These are phyloP conservation scores for Beta vulgaris DNA, from an alignment of 148 eudicot genomes.

Conservation along the genomic window DNA sequence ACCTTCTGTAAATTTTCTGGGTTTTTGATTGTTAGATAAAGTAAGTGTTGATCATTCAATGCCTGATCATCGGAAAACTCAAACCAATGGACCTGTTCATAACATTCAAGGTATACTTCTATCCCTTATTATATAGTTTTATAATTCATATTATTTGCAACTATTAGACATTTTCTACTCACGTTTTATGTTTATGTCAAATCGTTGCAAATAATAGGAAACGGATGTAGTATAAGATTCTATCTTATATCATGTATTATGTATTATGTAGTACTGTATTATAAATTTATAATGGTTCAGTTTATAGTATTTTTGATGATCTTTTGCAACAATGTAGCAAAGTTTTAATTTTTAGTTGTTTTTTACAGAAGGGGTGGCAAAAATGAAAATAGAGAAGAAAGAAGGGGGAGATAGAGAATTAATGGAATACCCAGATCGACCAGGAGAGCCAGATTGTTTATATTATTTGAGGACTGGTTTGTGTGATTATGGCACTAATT, in stretches of 20 bases:
- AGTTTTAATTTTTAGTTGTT: too few relatives aligned
- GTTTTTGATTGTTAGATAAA: slow-evolving; percentile 1
- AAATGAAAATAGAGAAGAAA: slow-evolving; percentile 37
- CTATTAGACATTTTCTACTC: too few relatives aligned
- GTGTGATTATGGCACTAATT: slow-evolving; percentile 63
- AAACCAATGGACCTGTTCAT: slow-evolving; percentile 36
- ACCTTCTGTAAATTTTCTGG: background rate
- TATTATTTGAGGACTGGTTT: slow-evolving; percentile 53
- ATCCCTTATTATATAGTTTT: background rate
- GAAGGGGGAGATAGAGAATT: slow-evolving; percentile 8
- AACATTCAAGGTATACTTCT: slow-evolving; percentile 43
- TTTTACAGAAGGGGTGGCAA: slow-evolving; percentile 39
- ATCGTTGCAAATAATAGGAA: too few relatives aligned
- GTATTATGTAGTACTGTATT: too few relatives aligned
- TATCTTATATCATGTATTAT: too few relatives aligned
- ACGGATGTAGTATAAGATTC: too few relatives aligned
- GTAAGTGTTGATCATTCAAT: slow-evolving; percentile 36
- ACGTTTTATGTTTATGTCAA: too few relatives aligned
- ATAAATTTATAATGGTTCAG: too few relatives aligned
- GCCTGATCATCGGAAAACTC: slow-evolving; percentile 55
- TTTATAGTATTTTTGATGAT: background rate
- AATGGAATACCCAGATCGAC: slow-evolving; percentile 50
- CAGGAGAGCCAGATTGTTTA: slow-evolving; percentile 64
- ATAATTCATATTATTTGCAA: too few relatives aligned
- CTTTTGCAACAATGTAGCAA: background rate